phyloP scores from a whole-genome alignment of 441 rosid genomes.

The Geranium incanum region DNA sequence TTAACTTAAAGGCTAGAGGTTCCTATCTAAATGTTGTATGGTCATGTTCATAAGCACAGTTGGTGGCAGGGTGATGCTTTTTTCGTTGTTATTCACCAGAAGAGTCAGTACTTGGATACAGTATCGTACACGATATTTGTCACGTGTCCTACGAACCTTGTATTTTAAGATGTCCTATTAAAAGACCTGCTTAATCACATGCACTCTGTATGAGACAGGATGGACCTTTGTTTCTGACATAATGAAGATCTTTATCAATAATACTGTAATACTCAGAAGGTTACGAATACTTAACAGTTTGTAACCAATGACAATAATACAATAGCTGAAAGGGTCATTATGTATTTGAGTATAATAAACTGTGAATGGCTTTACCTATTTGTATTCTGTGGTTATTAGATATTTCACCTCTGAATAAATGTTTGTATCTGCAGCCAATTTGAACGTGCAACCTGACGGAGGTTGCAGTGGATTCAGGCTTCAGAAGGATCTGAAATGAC shows the following conservation, averaged over 20 bases:
- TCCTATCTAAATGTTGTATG: constrained; percentile 7
- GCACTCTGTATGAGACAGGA: background rate
- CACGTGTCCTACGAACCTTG: background rate
- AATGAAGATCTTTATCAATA: constrained; percentile 1
- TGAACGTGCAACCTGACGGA: constrained; percentile 9
- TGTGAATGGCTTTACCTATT: background rate
- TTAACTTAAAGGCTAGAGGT: constrained; percentile 1
- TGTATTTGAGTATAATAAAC: constrained; percentile 8
- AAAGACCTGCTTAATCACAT: constrained; percentile 4
- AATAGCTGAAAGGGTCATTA: background rate
- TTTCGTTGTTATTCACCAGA: constrained; percentile 7
- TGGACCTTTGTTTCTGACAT: background rate
- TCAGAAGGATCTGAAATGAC: background rate
- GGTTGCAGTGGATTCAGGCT: constrained; percentile 7
- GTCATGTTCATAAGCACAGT: constrained; percentile 4
- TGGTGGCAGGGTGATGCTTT: constrained; percentile 9
- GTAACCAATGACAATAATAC: constrained; percentile 12
- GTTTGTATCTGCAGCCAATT: constrained; percentile 12
- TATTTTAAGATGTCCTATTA: background rate
- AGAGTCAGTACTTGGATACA: background rate
- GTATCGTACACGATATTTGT: background rate
- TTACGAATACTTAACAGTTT: constrained; percentile 13
- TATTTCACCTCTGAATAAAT: constrained; percentile 9
- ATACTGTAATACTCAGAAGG: constrained; percentile 3
- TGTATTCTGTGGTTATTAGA: constrained; percentile 6